A percentile compares a stretch with the other conserved stretches of the same genome.
These are phyloP conservation scores for Kondoa malvinella DNA, from an alignment of 768 basidiomycete species.

Conservation along the genomic window DNA sequence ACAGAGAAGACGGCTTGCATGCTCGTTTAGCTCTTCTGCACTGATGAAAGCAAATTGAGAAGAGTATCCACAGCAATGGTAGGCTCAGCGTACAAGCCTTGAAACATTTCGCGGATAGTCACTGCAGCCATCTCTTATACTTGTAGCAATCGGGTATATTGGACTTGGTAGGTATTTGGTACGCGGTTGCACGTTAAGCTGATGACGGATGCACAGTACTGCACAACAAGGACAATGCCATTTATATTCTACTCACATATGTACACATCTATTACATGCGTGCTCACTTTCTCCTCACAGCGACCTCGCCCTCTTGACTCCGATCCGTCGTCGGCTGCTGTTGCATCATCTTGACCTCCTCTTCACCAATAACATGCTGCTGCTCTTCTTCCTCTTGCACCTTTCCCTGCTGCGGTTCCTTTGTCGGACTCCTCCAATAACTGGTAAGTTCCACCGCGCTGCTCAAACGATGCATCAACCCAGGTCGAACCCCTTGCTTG, in stretches of 20 bases:
- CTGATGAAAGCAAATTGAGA: not conserved
- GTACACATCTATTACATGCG: too few species aligned
- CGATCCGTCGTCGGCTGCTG: too few species aligned
- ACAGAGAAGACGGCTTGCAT: not conserved
- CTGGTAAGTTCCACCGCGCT: not conserved
- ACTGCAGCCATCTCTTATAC: not conserved
- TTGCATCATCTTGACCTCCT: too few species aligned
- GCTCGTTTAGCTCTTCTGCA: not conserved
- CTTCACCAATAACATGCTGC: too few species aligned
- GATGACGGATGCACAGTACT: too few species aligned
- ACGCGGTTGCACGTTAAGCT: too few species aligned
- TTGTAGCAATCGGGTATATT: too few species aligned
- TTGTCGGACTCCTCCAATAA: not conserved
- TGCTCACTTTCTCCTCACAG: too few species aligned
- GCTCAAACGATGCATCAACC: not conserved
- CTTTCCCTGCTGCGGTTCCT: not conserved
- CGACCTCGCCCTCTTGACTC: too few species aligned
- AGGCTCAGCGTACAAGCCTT: not conserved
- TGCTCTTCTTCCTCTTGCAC: not conserved
- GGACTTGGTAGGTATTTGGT: too few species aligned
- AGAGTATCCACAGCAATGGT: not conserved
- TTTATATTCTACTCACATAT: too few species aligned
- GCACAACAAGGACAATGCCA: too few species aligned
- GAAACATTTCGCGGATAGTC: not conserved
- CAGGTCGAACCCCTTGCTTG: not conserved